These are phyloP conservation scores for Lycium ferocissimum DNA, from an alignment of 257 asterid genomes.

Conservation along the genomic window DNA sequence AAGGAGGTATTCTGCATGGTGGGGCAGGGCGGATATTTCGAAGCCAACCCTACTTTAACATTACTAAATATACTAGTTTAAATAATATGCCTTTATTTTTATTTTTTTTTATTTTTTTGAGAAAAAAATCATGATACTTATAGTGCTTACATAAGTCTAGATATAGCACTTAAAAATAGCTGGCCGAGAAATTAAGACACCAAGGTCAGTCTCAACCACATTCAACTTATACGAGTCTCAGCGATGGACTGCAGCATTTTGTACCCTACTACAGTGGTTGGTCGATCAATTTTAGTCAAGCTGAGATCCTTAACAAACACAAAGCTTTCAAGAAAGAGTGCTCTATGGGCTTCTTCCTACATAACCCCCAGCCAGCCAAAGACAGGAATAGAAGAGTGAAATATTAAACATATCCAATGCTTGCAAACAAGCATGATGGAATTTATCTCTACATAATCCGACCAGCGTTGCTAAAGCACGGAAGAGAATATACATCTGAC, in stretches of 20 bases:
- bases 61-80: not conserved
- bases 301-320: not conserved
- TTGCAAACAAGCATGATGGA: not conserved
- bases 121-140: not conserved
- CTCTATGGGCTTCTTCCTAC: not conserved
- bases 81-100: not conserved
- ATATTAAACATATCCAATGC: not conserved
- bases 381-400: not conserved
- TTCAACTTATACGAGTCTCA: not conserved
- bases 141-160: not conserved
- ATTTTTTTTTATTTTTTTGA: not conserved
- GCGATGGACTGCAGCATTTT: not conserved
- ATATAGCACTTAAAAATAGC: not conserved
- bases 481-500: conserved; percentile 20
- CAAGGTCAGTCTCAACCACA: not conserved
- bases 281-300: not conserved
- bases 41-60: conserved; percentile 4
- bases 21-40: not conserved
- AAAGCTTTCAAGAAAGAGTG: not conserved
- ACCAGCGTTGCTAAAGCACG: not conserved
- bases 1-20: not conserved
- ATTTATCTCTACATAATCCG: not conserved
- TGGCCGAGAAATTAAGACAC: not conserved
- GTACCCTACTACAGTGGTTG: not conserved
- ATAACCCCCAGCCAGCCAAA: not conserved